Conservation (phyloP, 208 protist species). For the Crithidia thermophila region DNA sequence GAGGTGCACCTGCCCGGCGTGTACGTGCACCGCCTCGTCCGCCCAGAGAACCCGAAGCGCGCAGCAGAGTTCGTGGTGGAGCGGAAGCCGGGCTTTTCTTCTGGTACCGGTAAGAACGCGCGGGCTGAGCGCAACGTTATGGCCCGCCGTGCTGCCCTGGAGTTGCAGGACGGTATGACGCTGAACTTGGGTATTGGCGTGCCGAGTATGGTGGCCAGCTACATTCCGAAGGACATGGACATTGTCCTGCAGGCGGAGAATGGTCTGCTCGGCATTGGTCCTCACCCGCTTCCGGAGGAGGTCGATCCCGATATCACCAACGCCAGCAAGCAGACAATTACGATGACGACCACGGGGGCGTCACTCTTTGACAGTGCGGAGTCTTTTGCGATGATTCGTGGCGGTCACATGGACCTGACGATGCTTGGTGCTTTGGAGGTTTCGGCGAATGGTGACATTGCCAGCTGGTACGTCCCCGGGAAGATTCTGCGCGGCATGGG, state of each 20-base stretch:
- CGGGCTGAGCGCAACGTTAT: conserved; percentile 47
- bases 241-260: conserved; percentile 90
- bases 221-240: conserved; percentile 62
- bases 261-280: conserved; percentile 87
- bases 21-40: conserved; percentile 90
- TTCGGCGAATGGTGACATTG: conserved; percentile 87
- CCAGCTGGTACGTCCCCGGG: conserved; percentile 95
- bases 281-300: conserved; percentile 75
- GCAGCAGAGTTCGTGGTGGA: conserved; percentile 22
- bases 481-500: conserved; percentile 95
- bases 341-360: conserved; percentile 58
- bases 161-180: conserved; percentile 94
- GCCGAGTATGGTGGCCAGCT: conserved; percentile 90
- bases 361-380: conserved; percentile 76
- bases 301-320: conserved; percentile 95
- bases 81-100: conserved; percentile 4
- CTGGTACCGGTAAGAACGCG: conserved; percentile 13
- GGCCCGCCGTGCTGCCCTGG: conserved; percentile 86
- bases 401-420: conserved; percentile 91
- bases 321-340: conserved; percentile 94
- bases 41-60: conserved; percentile 8
- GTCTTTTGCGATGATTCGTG: conserved; percentile 96
- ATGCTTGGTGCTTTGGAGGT: conserved; percentile 94
- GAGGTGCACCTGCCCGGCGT: conserved; percentile 91
- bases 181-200: conserved; percentile 96